Percentiles rank a stretch among this genome's conserved stretches.
Evolutionary conservation across 2,329 filamentous ascomycete genomes (phyloP).

Genomic region (Hypoxylon sp.): DNA sequence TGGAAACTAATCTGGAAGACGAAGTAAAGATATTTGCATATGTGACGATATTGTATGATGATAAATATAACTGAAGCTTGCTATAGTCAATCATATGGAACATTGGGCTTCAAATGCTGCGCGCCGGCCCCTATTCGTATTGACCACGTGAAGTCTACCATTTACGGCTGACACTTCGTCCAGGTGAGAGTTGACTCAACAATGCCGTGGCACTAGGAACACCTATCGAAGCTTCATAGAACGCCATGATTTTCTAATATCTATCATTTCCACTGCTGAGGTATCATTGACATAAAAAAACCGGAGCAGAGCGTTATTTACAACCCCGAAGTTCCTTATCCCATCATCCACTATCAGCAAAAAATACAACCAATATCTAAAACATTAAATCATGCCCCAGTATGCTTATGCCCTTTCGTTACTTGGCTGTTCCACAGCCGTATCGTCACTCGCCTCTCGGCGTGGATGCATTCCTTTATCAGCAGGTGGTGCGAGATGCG

Average conservation of each 20-base stretch:
- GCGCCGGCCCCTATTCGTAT: not conserved
- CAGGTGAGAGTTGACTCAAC: not conserved
- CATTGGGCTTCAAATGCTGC: not conserved
- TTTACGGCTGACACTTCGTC: not conserved
- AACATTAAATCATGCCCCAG: slow-evolving; percentile 10
- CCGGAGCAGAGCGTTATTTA: slow-evolving; percentile 15
- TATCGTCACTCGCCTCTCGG: slow-evolving; percentile 34
- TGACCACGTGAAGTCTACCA: not conserved
- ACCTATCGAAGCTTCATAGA: not conserved
- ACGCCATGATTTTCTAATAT: not conserved
- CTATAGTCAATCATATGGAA: not conserved
- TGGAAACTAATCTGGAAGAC: not conserved
- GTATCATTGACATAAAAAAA: slow-evolving; percentile 34
- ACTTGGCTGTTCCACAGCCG: slow-evolving; percentile 24
- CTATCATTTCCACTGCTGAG: slow-evolving; percentile 20
- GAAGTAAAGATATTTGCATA: not conserved
- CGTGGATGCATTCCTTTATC: slow-evolving; percentile 26
- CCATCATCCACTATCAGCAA: no score
- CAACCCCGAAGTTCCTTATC: not conserved
- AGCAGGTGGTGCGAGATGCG: slow-evolving; percentile 27
- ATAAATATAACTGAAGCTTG: not conserved
- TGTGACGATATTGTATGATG: not conserved
- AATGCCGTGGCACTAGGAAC: slow-evolving; percentile 4
- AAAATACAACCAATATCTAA: not conserved
- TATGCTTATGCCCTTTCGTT: slow-evolving; percentile 15